Base-by-base conservation (phyloP, 1,139 yeast genomes). In the Groenewaldozyma auringiensis region DNA sequence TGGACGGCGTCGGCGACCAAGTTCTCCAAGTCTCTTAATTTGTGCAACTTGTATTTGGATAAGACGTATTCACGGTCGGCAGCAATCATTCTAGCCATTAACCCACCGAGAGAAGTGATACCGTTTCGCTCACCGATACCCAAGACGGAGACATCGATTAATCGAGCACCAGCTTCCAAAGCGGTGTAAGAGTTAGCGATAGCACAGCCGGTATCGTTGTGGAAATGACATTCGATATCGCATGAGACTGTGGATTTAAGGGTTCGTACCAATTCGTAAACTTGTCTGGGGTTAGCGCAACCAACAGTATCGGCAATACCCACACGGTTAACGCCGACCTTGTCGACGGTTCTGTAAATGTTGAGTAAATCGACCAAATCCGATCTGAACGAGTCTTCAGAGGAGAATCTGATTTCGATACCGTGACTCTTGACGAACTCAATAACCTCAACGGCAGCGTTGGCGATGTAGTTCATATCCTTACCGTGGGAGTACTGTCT, bases 251-350 rank as follows among this genome's bases (percentile, higher is more conserved):
- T 96, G 13, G 89, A 80, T 71, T 83, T 85, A 67, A 92, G 80
- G 40, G 97, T 92, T 66, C 94, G 81, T 54, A 92, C 94, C 62
- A 92, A 79, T 71, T 92, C 97, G 67, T 89, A 92, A 49, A 92
- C 98, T 71, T 92, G 97, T 74, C 98, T 82, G 62, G 98, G 98
- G 74, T 89, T 92, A 53, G 98, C 98, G 67, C 97, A 86, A 43
- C 98, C 98, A 51, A 92, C 97, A 42, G 98, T 92, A 69, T 92
- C 98, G 53, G 98, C 97, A 71, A 92, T 92, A 75, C 98, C 98
- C 46, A 92, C 96, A 71, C 98, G 83, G 75, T 92, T 88, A 48
- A 92, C 97, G 62, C 98, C 98, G 58, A 92, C 88, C 75, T 88
- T 86, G 73, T 86, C 95, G 53, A 92, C 98, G 29, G 97, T 88